Conservation (phyloP, 257 asterid species). For the Fraxinus pennsylvanica region DNA sequence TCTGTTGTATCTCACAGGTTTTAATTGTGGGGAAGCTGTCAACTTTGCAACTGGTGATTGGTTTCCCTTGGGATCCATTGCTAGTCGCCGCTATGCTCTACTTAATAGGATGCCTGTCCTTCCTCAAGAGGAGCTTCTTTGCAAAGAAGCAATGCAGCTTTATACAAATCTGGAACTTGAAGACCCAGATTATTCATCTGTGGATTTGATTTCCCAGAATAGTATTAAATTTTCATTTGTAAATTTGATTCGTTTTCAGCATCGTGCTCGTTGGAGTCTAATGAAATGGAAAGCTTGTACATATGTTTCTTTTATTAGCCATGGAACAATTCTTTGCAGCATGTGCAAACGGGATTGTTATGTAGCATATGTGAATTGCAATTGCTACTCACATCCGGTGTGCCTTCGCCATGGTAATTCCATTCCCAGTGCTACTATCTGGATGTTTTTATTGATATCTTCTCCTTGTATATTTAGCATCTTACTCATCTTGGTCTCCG, state of each 20-base stretch:
- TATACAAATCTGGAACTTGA: slow-evolving; percentile 38
- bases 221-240: slow-evolving; percentile 67
- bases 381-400: slow-evolving; percentile 66
- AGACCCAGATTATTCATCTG: slow-evolving; percentile 46
- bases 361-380: slow-evolving; percentile 78
- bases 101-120: slow-evolving; percentile 83
- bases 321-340: slow-evolving; percentile 89
- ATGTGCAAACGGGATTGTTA: slow-evolving; percentile 90
- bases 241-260: slow-evolving; percentile 84
- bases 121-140: slow-evolving; percentile 95
- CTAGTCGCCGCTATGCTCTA: slow-evolving; percentile 88
- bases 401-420: slow-evolving; percentile 90
- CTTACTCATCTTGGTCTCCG: slow-evolving; percentile 14
- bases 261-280: slow-evolving; percentile 84
- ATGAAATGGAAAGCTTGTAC: slow-evolving; percentile 47
- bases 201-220: slow-evolving; percentile 46
- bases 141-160: slow-evolving; percentile 90
- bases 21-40: slow-evolving; percentile 97
- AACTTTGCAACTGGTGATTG: slow-evolving; percentile 94
- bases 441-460: background rate
- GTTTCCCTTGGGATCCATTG: slow-evolving; percentile 89
- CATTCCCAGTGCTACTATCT: background rate
- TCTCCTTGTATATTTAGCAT: background rate
- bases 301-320: slow-evolving; percentile 54
- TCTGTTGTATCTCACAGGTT: slow-evolving; percentile 53